Evolutionary conservation across 2,329 filamentous ascomycete genomes (phyloP), one percentile per base, ranked within the genome.

Genomic region (Fusarium aywerte): DNA sequence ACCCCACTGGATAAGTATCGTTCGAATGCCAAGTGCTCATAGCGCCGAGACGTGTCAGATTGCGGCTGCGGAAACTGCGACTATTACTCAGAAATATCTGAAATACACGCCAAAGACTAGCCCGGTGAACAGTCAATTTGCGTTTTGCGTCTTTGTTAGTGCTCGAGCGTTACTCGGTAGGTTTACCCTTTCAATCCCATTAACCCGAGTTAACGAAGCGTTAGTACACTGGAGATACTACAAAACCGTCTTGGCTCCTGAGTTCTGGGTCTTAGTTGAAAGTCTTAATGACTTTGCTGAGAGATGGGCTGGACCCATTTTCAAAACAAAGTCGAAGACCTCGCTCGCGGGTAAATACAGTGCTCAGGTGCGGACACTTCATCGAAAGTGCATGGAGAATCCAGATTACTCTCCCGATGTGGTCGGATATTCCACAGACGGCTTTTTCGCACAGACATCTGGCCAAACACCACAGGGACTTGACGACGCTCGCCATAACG

Each of bases 11-110:
- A 66, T 42, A 51, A 53, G 58, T 6, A 69, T 61, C 73, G 50
- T 53, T 63, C 44, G 65, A 5, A 68, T 84, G 7, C 82, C 83
- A 0, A 83, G 77, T 47, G 70, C 75, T 5, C 82, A 77, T 38
- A 84, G 81, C 45, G 81, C 81, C 3, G 83, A 85, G 54, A 84
- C 83, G 0, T 85, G 83, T 57, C 75, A 82, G 33, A 68, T 77
- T 1, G 83, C 83, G 0, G 82, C 82, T 0, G 71, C 77, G 0
- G 82, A 85, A 54, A 83, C 79, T 0, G 76, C 82, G 0, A 80
- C 77, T 2, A 85, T 85, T 29, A 78, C 78, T 0, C 73, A 76
- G 7, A 83, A 84, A 53, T 85, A 83, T 58, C 73, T 85, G 2
- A 76, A 79, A 21, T 75, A 80, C 62, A 75, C 78, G 2, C 65